Evolutionary conservation across 768 basidiomycete species (phyloP), one percentile per base, ranked within the genome.

Genomic region (Scleroderma citrinum): DNA sequence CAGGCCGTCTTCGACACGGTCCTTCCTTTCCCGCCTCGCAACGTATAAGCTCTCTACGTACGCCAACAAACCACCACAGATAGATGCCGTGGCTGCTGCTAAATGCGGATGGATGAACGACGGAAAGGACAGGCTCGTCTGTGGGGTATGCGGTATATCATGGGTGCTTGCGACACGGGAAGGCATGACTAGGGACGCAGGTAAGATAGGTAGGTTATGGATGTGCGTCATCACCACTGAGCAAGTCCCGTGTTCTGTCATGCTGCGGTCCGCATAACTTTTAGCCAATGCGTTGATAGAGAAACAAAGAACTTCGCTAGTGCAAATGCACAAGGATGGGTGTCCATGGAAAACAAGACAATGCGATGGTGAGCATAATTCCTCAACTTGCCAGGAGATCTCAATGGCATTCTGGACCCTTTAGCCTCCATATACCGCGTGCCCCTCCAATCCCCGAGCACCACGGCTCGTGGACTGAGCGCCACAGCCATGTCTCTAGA

Each of bases 81-180:
- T 91, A 24, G 80, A 92, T 49, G 83, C 88, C 1, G 87, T 91
- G 13, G 82, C 88, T 16, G 88, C 89, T 3, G 74, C 88, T 0
- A 87, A 79, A 63, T 87, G 85, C 59, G 89, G 89, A 2, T 92
- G 89, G 89, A 70, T 77, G 20, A 92, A 92, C 53, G 82, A 89
- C 45, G 86, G 87, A 37, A 89, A 87, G 65, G 88, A 91, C 50
- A 73, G 88, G 41, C 65, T 91, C 17, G 74, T 85, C 2, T 91
- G 88, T 57, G 81, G 81, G 3, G 65, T 90, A 16, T 91, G 88
- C 57, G 71, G 69, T 48, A 73, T 75, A 11, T 85, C 85, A 29
- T 91, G 88, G 88, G 82, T 87, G 6, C 73, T 89, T 14, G 81
- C 72, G 4, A 76, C 81, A 26, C 76, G 78, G 46, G 80, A 83